phyloP scores from a whole-genome alignment of 2,329 filamentous ascomycete genomes.

The Beauveria brongniartii region DNA sequence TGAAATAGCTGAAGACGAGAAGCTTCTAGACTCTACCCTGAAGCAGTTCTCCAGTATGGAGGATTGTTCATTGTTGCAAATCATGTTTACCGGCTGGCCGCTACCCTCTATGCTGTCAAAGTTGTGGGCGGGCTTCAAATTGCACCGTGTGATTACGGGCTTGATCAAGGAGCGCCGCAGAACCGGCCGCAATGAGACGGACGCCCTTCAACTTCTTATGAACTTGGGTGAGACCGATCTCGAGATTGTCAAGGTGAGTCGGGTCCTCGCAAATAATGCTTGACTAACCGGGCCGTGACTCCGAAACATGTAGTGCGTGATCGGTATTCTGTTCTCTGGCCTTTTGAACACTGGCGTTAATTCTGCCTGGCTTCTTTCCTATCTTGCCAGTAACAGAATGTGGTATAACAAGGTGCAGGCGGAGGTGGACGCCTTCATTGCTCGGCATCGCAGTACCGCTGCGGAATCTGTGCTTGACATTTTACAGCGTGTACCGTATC shows the following conservation, averaged over 20 bases:
- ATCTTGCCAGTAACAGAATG: conserved; percentile 37
- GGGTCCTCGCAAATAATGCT: no score
- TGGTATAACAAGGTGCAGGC: conserved; percentile 37
- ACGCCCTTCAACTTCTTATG: conserved; percentile 45
- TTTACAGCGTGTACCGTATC: conserved; percentile 36
- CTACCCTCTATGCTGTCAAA: conserved; percentile 34
- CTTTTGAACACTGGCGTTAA: conserved; percentile 50
- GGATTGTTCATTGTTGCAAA: conserved; percentile 29
- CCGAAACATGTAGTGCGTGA: conserved; percentile 32
- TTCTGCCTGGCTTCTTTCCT: conserved; percentile 42
- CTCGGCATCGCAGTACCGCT: conserved; percentile 29
- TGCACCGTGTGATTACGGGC: conserved; percentile 40
- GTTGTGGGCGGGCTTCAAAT: conserved; percentile 33
- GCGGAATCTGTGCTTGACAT: conserved; percentile 26
- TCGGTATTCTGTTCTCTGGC: conserved; percentile 49
- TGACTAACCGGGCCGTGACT: no score
- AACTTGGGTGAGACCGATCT: conserved; percentile 39
- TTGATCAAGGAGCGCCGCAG: conserved; percentile 38
- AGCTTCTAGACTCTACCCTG: conserved; percentile 33
- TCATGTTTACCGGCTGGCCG: conserved; percentile 47
- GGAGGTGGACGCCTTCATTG: conserved; percentile 38
- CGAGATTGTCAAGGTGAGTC: conserved; percentile 33
- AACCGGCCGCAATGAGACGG: conserved; percentile 34
- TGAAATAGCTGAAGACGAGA: conserved; percentile 42
- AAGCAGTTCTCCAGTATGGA: conserved; percentile 40